A percentile compares a stretch with the other conserved stretches of the same genome.
These are phyloP conservation scores for Amylostereum areolatum DNA, from an alignment of 1,284 basidiomycete species.

Conservation along the genomic window DNA sequence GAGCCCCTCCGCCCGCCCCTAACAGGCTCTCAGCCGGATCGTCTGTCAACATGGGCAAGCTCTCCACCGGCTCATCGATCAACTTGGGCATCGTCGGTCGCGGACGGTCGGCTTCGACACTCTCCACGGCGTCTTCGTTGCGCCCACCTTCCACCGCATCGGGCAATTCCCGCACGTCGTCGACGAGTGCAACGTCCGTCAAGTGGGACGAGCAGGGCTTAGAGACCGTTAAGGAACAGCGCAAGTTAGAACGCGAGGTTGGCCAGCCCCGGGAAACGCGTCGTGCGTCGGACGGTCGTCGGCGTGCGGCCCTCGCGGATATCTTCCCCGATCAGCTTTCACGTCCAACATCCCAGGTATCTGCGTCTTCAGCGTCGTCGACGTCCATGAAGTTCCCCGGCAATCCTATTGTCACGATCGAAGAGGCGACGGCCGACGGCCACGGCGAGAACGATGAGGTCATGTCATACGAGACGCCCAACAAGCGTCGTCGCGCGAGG, in stretches of 20 bases:
- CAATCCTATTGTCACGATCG: conserved; percentile 44
- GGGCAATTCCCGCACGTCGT: conserved; percentile 42
- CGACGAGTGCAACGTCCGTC: conserved; percentile 43
- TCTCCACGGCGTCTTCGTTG: conserved; percentile 49
- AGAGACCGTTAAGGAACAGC: conserved; percentile 45
- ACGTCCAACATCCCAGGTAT: conserved; percentile 3
- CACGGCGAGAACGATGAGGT: conserved; percentile 28
- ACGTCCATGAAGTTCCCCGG: too few relatives aligned
- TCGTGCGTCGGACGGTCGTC: conserved; percentile 20
- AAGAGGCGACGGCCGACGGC: conserved; percentile 47
- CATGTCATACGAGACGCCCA: conserved; percentile 35
- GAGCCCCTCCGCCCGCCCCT: conserved; percentile 9
- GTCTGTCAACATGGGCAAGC: conserved; percentile 18
- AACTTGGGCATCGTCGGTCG: conserved; percentile 13
- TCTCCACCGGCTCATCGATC: not conserved
- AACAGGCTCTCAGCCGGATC: conserved; percentile 44
- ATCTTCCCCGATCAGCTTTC: conserved; percentile 26
- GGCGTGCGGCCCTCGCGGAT: conserved; percentile 23
- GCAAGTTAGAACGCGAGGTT: conserved; percentile 28
- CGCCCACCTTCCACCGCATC: conserved; percentile 54
- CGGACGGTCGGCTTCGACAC: conserved; percentile 37
- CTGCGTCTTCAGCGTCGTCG: not conserved
- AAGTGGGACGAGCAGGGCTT: conserved; percentile 63
- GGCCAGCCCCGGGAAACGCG: conserved; percentile 19
- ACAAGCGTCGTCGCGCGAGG: conserved; percentile 43